phyloP scores from a whole-genome alignment of 2,329 filamentous ascomycete genomes.

The Calonectria ilicicola region DNA sequence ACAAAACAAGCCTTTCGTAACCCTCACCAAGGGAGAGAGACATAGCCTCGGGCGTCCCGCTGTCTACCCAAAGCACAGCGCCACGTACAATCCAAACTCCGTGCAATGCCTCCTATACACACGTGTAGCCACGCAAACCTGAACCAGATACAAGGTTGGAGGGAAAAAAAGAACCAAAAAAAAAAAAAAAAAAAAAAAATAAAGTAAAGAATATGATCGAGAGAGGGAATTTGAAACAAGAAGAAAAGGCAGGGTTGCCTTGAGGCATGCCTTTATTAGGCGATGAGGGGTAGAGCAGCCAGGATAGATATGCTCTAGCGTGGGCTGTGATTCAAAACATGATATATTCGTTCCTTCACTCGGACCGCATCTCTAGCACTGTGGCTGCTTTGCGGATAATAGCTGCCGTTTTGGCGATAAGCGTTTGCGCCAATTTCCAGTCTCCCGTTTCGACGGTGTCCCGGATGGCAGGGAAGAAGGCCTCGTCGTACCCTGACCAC shows the following conservation, averaged over 20 bases:
- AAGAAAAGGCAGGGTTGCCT: conserved; percentile 18
- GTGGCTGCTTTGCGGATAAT: conserved; percentile 73
- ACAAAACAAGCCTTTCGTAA: conserved; percentile 11
- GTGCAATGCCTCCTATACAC: conserved; percentile 49
- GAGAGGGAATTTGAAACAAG: conserved; percentile 27
- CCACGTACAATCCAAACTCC: conserved; percentile 46
- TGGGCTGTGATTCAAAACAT: conserved; percentile 29
- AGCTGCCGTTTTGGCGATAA: conserved; percentile 78
- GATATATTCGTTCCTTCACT: conserved; percentile 37
- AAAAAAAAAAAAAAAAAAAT: conserved; percentile 30
- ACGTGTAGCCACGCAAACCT: conserved; percentile 33
- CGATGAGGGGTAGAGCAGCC: conserved; percentile 11
- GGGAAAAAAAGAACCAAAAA: conserved; percentile 10
- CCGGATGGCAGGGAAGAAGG: conserved; percentile 77
- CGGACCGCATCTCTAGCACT: conserved; percentile 44
- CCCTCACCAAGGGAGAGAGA: background rate
- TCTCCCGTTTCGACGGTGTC: conserved; percentile 81
- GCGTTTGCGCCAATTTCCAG: conserved; percentile 75
- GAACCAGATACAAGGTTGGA: conserved; percentile 15
- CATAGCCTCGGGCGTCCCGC: conserved; percentile 2
- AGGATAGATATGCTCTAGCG: conserved; percentile 18
- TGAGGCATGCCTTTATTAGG: background rate
- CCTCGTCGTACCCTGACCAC: conserved; percentile 66
- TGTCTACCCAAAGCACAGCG: conserved; percentile 35
- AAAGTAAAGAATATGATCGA: background rate